Evolutionary conservation across 2,329 filamentous ascomycete species (phyloP), one percentile per base, ranked within the genome.

Genomic region (Talaromyces sp.): DNA sequence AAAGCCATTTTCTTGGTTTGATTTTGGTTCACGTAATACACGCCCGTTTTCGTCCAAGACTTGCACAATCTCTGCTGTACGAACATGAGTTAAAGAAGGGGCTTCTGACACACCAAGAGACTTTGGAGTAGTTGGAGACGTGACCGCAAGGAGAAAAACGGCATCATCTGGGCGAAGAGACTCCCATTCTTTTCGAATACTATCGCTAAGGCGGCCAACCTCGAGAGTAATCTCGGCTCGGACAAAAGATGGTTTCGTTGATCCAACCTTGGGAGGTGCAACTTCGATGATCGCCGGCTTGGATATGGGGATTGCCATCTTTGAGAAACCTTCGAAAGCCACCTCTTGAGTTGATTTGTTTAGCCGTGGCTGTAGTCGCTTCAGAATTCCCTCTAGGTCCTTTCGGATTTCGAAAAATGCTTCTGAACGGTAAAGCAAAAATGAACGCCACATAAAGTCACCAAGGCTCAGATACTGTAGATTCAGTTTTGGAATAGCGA

Each of bases 381-480:
- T 90, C 57, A 98, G 73, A 7, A 89, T 87, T 55, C 91, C 85
- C 72, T 96, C 92, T 61, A 99, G 87, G 72, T 99, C 92, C 70
- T 92, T 93, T 53, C 92, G 87, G 63, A 99, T 93, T 63, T 92
- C 91, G 73, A 96, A 98, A 73, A 98, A 97, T 0, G 93, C 85
- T 74, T 99, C 95, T 62, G 88, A 90, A 47, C 93, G 87, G 72
- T 96, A 95, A 9, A 99, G 80, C 15, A 96, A 83, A 69, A 98
- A 88, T 0, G 93, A 92, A 64, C 96, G 86, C 92, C 93, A 99
- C n/a, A 99, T 78, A 69, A 99, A 99, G 74, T 99, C 95, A 2
- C 92, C 92, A 57, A 96, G 86, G 2, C 93, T 96, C 15, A 99
- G 82, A 75, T 99, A 99, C 71, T 99, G 95, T 30, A 99, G 80